Evolutionary conservation across 2,329 filamentous ascomycete species (phyloP).

Genomic region (Fusarium multiceps): DNA sequence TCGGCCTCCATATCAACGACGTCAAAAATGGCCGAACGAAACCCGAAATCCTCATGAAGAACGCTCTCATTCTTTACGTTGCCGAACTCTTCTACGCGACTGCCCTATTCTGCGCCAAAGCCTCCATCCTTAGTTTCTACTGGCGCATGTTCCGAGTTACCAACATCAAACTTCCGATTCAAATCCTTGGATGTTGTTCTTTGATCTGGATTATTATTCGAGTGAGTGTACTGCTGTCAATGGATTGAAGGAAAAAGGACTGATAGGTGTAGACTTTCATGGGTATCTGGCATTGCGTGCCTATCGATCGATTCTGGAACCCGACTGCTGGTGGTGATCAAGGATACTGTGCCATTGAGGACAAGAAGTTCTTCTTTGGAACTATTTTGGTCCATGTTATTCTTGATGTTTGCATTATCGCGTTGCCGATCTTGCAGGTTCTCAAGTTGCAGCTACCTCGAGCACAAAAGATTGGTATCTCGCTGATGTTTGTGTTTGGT

Average conservation of each 20-base stretch:
- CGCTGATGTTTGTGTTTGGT: conserved; percentile 48
- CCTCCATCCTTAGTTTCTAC: conserved; percentile 47
- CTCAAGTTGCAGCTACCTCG: conserved; percentile 45
- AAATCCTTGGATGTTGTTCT: conserved; percentile 39
- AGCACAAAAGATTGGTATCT: conserved; percentile 46
- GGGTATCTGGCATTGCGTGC: conserved; percentile 36
- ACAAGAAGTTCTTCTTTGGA: conserved; percentile 50
- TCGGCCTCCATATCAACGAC: conserved; percentile 34
- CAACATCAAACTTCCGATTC: conserved; percentile 44
- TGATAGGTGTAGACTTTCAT: conserved; percentile 16
- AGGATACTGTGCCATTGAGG: conserved; percentile 36
- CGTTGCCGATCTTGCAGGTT: conserved; percentile 48
- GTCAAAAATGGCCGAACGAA: conserved; percentile 7
- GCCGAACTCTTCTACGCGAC: conserved; percentile 46
- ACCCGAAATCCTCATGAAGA: conserved; percentile 12
- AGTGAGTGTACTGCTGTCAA: conserved; percentile 14
- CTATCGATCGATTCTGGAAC: conserved; percentile 36
- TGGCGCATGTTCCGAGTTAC: conserved; percentile 48
- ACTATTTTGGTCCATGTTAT: conserved; percentile 47
- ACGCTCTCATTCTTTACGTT: conserved; percentile 31
- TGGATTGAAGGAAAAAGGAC: too few relatives aligned
- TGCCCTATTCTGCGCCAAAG: conserved; percentile 45
- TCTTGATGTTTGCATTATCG: conserved; percentile 48
- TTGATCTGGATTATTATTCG: conserved; percentile 47
- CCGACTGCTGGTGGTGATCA: background rate